phyloP scores from a whole-genome alignment of 306 rosid genomes.

The Luffa acutangula region DNA sequence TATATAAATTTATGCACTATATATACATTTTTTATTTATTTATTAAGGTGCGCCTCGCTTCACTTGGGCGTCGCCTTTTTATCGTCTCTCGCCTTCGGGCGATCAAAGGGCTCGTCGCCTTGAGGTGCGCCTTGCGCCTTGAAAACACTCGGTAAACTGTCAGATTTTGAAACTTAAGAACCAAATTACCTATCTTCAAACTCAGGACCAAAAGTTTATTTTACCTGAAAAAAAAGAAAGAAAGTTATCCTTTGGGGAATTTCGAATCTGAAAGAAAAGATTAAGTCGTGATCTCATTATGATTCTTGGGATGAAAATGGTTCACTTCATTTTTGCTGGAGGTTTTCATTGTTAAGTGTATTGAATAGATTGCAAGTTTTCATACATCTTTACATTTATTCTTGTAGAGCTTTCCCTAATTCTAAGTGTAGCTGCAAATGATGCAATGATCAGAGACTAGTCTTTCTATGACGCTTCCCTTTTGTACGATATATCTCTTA shows the following conservation, averaged over 20 bases:
- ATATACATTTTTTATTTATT: too few species aligned
- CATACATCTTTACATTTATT: background rate
- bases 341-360: background rate
- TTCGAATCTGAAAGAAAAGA: background rate
- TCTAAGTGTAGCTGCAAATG: slow-evolving; percentile 21
- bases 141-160: too few species aligned
- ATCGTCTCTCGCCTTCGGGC: too few species aligned
- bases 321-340: background rate
- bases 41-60: too few species aligned
- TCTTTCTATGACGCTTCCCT: slow-evolving; percentile 52
- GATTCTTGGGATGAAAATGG: background rate
- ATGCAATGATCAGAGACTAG: slow-evolving; percentile 41
- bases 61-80: too few species aligned
- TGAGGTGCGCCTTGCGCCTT: too few species aligned
- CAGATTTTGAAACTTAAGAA: too few species aligned
- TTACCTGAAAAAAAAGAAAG: too few species aligned
- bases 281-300: background rate
- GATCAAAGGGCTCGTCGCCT: too few species aligned
- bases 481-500: slow-evolving; percentile 35
- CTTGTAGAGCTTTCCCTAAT: background rate
- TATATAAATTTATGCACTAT: too few species aligned
- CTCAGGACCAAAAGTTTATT: too few species aligned
- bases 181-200: too few species aligned
- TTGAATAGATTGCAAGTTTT: background rate
- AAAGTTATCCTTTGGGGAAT: background rate